These are phyloP conservation scores for cucumber (Cucumis sativus) DNA, from an alignment of 306 rosid species.

Conservation along the genomic window DNA sequence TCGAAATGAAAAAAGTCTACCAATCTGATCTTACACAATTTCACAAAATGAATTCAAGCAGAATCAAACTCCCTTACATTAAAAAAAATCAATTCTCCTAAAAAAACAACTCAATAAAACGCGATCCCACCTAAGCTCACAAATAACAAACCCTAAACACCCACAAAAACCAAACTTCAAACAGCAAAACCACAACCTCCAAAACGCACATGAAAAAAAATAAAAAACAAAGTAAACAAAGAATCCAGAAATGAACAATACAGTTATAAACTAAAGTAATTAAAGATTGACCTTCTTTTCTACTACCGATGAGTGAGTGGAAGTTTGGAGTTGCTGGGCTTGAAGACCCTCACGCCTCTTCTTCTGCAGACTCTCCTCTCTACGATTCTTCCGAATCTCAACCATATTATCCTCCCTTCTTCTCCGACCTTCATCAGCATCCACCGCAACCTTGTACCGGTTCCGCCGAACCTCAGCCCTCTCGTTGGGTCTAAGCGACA, in stretches of 20 bases:
- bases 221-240: neutral
- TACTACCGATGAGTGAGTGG: conserved; percentile 18
- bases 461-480: conserved; percentile 90
- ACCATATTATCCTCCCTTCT: conserved; percentile 95
- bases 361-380: conserved; percentile 91
- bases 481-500: conserved; percentile 90
- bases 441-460: conserved; percentile 96
- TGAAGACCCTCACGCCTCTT: conserved; percentile 93
- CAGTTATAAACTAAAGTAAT: neutral
- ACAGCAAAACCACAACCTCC: neutral
- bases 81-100: neutral
- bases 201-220: neutral
- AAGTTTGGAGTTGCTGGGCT: conserved; percentile 34
- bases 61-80: neutral
- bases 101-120: neutral
- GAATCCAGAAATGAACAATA: neutral
- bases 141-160: neutral
- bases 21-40: neutral
- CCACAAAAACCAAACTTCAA: neutral
- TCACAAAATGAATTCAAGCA: neutral
- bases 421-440: conserved; percentile 95
- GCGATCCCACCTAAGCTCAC: neutral
- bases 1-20: neutral
- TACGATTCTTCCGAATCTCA: conserved; percentile 92
- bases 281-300: conserved; percentile 32